Percentiles rank a stretch among this genome's conserved stretches.
Evolutionary conservation across 2,329 filamentous ascomycete genomes (phyloP).

Genomic region (Fusarium sp.): DNA sequence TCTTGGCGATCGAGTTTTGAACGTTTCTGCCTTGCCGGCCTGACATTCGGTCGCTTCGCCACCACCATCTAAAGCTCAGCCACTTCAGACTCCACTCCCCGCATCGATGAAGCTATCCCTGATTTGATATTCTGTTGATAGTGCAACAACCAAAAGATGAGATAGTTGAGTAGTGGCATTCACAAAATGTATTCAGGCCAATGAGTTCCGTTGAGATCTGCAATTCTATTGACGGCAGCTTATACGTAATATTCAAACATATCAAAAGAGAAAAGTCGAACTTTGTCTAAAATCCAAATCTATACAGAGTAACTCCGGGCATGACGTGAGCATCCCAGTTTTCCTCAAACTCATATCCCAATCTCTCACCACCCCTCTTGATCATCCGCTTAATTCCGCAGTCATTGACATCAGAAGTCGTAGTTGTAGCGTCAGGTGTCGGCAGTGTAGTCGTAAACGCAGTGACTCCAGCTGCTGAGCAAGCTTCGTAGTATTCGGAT

Average conservation of each 20-base stretch:
- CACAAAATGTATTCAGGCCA: no score
- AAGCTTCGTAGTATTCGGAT: slow-evolving; percentile 26
- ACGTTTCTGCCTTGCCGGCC: not conserved
- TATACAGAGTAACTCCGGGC: not conserved
- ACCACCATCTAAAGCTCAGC: not conserved
- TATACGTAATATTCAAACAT: no score
- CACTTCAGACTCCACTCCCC: not conserved
- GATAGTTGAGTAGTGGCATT: no score
- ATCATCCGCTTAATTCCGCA: not conserved
- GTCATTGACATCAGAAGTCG: not conserved
- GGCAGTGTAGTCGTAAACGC: slow-evolving; percentile 14
- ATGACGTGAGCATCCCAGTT: slow-evolving; percentile 7
- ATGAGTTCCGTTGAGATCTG: no score
- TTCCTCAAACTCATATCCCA: slow-evolving; percentile 10
- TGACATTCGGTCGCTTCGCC: not conserved
- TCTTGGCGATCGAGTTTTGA: not conserved
- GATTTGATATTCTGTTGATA: no score
- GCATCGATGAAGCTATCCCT: no score
- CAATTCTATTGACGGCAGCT: no score
- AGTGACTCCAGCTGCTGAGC: slow-evolving; percentile 13
- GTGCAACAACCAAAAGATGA: no score
- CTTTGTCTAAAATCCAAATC: not conserved
- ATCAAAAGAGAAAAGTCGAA: no score
- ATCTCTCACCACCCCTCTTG: not conserved
- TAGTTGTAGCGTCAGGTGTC: not conserved